Conservation (phyloP, 257 asterid species). For the Solanum chiquidenum region DNA sequence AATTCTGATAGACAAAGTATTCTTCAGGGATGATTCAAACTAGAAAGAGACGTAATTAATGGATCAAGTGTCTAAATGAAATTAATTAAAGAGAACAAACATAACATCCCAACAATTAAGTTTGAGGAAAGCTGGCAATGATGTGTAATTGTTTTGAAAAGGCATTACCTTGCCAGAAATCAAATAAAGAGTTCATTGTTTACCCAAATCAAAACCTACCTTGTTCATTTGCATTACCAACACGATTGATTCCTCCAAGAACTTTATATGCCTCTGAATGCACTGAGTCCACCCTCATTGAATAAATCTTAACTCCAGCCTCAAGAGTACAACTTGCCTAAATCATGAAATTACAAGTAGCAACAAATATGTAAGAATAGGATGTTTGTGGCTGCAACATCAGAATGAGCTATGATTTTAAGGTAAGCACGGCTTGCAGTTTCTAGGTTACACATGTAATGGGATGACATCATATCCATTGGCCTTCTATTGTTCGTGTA, state of each 20-base stretch:
- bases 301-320: constrained; percentile 96
- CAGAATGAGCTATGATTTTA: background rate
- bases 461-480: background rate
- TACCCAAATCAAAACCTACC: constrained; percentile 26
- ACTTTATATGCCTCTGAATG: constrained; percentile 97
- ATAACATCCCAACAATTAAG: background rate
- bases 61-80: background rate
- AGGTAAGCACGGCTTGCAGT: background rate
- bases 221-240: constrained; percentile 71
- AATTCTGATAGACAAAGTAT: background rate
- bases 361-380: background rate
- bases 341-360: background rate
- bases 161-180: background rate
- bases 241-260: constrained; percentile 94
- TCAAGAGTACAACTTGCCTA: constrained; percentile 99
- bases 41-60: background rate
- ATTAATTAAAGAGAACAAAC: background rate
- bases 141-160: background rate
- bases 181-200: background rate
- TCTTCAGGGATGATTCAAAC: background rate
- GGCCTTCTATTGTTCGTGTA: background rate
- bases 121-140: background rate
- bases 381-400: background rate
- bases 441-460: background rate
- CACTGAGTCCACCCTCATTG: constrained; percentile 94